phyloP scores from a whole-genome alignment of 2,329 filamentous ascomycete species.

The Fusarium sp. region DNA sequence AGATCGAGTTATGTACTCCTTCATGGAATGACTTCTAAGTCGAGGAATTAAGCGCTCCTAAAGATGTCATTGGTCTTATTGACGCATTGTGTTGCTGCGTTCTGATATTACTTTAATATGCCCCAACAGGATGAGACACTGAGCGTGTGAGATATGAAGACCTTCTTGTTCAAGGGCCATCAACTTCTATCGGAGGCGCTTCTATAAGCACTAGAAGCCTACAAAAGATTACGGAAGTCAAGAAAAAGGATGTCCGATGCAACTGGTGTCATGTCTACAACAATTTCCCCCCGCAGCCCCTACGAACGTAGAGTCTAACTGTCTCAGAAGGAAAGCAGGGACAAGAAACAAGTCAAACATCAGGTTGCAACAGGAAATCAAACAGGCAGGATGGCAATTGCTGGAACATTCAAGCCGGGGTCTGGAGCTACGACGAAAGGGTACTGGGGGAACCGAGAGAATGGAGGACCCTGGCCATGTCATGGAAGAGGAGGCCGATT shows the following conservation, averaged over 20 bases:
- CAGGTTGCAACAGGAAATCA: conserved; percentile 27
- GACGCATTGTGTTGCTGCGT: conserved; percentile 1
- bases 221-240: conserved; percentile 8
- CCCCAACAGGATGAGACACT: conserved; percentile 24
- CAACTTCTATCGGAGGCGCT: background rate
- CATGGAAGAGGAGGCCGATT: conserved; percentile 24
- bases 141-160: conserved; percentile 12
- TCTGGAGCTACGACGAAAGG: background rate
- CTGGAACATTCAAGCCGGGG: conserved; percentile 3
- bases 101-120: conserved; percentile 9
- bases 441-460: conserved; percentile 38
- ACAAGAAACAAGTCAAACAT: conserved; percentile 25
- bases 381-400: conserved; percentile 14
- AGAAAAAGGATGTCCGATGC: conserved; percentile 18
- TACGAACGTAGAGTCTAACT: background rate
- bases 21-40: background rate
- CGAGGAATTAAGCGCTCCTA: background rate
- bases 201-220: background rate
- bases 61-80: background rate
- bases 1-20: background rate
- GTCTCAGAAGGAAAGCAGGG: conserved; percentile 6
- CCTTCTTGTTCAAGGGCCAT: conserved; percentile 4
- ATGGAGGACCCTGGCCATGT: conserved; percentile 31
- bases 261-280: background rate
- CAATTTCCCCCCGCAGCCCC: background rate